These are phyloP conservation scores for Rhodotorula sp. DNA, from an alignment of 1,284 basidiomycete genomes.

Conservation along the genomic window DNA sequence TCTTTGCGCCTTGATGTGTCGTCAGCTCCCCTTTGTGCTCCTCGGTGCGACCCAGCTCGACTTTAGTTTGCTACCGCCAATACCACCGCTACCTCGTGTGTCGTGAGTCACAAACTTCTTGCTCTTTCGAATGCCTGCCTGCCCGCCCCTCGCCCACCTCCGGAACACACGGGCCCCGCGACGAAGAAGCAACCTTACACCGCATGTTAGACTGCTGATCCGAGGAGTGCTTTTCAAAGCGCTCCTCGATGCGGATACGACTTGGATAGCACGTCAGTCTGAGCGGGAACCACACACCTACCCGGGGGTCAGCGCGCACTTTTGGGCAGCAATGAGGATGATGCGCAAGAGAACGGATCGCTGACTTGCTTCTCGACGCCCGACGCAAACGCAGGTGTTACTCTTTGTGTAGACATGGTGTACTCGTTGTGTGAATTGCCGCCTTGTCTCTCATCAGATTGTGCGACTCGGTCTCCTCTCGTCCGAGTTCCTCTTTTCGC, in stretches of 20 bases:
- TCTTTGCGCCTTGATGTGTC: background rate
- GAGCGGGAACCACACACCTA: background rate
- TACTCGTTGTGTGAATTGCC: too few relatives aligned
- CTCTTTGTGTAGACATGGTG: too few relatives aligned
- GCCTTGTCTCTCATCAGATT: too few relatives aligned
- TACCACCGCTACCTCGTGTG: background rate
- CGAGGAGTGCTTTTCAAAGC: background rate
- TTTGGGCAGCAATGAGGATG: background rate
- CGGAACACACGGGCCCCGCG: background rate
- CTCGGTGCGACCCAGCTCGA: background rate
- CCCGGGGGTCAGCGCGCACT: too few relatives aligned
- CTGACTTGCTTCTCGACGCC: background rate
- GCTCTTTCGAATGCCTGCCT: too few relatives aligned
- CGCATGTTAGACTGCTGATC: slow-evolving; percentile 8
- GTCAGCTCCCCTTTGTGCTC: background rate
- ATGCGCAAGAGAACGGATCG: too few relatives aligned
- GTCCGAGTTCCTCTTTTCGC: too few relatives aligned
- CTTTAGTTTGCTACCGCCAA: background rate
- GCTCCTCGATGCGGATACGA: background rate
- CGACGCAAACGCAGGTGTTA: too few relatives aligned
- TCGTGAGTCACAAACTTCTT: too few relatives aligned
- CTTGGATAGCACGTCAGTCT: slow-evolving; percentile 11
- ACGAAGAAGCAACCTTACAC: slow-evolving; percentile 2
- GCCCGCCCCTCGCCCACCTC: background rate
- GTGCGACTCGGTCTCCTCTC: too few relatives aligned